Evolutionary conservation across 768 basidiomycete species (phyloP).

Genomic region (Arthromyces matolae): DNA sequence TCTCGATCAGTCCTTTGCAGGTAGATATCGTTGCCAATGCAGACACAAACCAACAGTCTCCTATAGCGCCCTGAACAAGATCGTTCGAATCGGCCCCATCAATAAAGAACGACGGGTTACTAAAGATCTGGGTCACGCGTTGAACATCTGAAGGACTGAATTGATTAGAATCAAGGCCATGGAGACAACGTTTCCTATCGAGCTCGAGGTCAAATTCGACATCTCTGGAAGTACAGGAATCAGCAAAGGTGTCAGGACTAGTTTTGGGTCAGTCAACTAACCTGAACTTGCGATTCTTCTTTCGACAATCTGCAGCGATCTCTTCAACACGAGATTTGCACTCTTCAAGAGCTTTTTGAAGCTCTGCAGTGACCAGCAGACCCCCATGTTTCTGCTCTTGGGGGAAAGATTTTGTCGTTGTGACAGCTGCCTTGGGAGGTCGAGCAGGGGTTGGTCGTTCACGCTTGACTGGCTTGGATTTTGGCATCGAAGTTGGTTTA

Average conservation of each 20-base stretch:
- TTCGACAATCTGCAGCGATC: slow-evolving; percentile 41
- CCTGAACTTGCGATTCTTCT: slow-evolving; percentile 45
- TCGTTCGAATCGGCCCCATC: slow-evolving; percentile 41
- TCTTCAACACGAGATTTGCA: slow-evolving; percentile 39
- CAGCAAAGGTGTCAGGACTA: not conserved
- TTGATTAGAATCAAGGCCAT: slow-evolving; percentile 28
- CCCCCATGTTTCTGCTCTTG: slow-evolving; percentile 20
- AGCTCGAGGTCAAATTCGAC: slow-evolving; percentile 51
- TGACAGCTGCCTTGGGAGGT: too few species aligned
- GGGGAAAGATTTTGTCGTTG: too few species aligned
- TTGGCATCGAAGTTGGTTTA: too few species aligned
- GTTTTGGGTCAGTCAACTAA: slow-evolving; percentile 13
- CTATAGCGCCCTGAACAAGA: slow-evolving; percentile 45
- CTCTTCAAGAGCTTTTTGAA: slow-evolving; percentile 39
- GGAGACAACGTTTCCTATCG: slow-evolving; percentile 39
- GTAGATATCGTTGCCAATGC: slow-evolving; percentile 49
- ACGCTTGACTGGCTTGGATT: slow-evolving; percentile 1
- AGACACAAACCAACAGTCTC: slow-evolving; percentile 53
- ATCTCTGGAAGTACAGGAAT: slow-evolving; percentile 1
- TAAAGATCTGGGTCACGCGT: slow-evolving; percentile 48
- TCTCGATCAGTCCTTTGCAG: slow-evolving; percentile 42
- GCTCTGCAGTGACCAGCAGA: slow-evolving; percentile 44
- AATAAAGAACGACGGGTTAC: slow-evolving; percentile 47
- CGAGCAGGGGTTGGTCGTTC: too few species aligned
- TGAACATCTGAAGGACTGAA: slow-evolving; percentile 34